Base-by-base conservation (phyloP, 495 filamentous ascomycete genomes). In the Parmelia sp. region DNA sequence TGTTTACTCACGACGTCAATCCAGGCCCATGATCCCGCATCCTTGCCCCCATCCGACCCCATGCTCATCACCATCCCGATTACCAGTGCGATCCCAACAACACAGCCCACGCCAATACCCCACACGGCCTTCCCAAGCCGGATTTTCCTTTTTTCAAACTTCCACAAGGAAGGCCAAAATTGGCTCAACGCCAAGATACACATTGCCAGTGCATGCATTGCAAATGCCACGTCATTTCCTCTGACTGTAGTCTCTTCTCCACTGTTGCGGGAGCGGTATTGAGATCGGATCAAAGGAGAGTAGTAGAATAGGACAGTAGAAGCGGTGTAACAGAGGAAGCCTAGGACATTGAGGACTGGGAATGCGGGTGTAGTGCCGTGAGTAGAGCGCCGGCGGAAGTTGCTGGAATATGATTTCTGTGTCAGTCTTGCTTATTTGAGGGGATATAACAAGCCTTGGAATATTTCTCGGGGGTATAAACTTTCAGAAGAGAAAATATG, bases 141-240 rank as follows among this genome's bases (percentile, higher is more conserved):
- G 64, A 86, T 80, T 29, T 51, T 71, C 35, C 74, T 77, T 1
- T 82, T 83, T 57, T 85, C 80, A 71, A 95, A 91, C 0, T 88
- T 88, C 91, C 91, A 96, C 12, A 89, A 75, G 0, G 72, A 63
- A 6, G 86, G 83, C 72, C 81, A 86, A 49, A 64, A 64, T 72
- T 96, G 92, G 36, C 82, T 85, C 62, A 87, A 86, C 0, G 83
- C 80, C 40, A 96, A 71, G 11, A 80, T 53, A 67, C 83, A 89
- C 25, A 96, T 65, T 0, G 92, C 40, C 17, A 89, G 76, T 25
- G 88, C 92, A 74, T 97, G 92, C 6, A 82, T 74, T 4, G 90
- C 90, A 71, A 96, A 98, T 3, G 86, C 86, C 31, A 98, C 79
- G 73, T 98, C 94, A 71, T 97, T 98, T 73, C 89, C 84, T 37